A percentile compares a stretch with the other conserved stretches of the same genome.
phyloP scores from a whole-genome alignment of 106 monocot species.

The Dendrobium chrysotoxum region DNA sequence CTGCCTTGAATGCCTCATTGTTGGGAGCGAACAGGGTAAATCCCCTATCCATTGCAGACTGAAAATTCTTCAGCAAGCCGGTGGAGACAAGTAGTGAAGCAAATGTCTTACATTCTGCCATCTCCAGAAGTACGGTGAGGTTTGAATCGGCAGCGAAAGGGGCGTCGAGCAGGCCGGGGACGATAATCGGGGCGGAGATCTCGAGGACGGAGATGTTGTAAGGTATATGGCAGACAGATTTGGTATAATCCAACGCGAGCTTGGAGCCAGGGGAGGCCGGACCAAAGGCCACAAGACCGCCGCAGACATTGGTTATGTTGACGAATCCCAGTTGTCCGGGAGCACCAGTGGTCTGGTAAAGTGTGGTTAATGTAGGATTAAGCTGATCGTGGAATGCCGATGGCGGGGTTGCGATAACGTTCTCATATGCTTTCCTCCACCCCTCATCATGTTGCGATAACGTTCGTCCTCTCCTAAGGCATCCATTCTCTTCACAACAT shows the following conservation, averaged over 20 bases:
- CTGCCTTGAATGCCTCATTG: conserved; percentile 79
- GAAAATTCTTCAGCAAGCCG: conserved; percentile 73
- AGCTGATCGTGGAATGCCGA: no score
- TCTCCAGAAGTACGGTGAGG: conserved; percentile 69
- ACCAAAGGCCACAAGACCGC: conserved; percentile 67
- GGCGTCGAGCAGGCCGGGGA: conserved; percentile 71
- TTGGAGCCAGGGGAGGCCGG: conserved; percentile 54
- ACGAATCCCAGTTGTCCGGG: conserved; percentile 64
- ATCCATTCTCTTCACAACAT: no score
- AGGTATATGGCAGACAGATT: conserved; percentile 55
- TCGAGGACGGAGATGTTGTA: conserved; percentile 85
- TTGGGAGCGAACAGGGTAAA: conserved; percentile 84
- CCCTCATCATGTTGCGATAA: no score
- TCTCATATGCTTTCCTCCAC: no score
- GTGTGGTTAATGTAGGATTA: no score
- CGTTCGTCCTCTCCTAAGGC: no score
- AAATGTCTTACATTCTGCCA: conserved; percentile 91
- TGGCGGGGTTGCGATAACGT: no score
- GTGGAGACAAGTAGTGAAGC: conserved; percentile 53
- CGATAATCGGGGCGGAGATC: conserved; percentile 67
- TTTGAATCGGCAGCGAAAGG: conserved; percentile 39
- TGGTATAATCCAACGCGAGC: conserved; percentile 48
- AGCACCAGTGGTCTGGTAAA: conserved; percentile 81
- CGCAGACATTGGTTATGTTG: conserved; percentile 71
- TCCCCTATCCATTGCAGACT: conserved; percentile 65